Evolutionary conservation across 306 rosid genomes (phyloP).

Genomic region (Fagus crenata): DNA sequence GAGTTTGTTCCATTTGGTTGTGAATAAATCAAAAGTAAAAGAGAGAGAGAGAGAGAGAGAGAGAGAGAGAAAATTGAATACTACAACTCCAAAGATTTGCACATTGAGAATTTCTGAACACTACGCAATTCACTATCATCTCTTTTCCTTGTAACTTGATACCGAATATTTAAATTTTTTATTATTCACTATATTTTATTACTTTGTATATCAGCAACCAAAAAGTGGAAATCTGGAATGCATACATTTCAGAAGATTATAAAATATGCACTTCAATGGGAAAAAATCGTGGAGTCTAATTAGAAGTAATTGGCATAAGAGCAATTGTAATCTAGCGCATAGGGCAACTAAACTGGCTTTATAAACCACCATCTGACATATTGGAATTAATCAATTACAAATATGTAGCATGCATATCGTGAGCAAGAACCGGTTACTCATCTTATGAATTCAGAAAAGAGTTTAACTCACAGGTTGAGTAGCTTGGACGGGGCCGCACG

Average conservation of each 20-base stretch:
- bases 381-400: neutral
- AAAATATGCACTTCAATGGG: neutral
- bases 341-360: neutral
- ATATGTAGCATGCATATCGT: neutral
- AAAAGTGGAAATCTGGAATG: neutral
- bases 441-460: conserved; percentile 9
- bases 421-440: neutral
- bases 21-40: neutral
- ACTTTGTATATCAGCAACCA: neutral
- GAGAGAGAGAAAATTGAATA: neutral
- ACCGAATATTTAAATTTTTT: neutral
- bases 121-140: neutral
- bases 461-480: conserved; percentile 85
- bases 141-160: neutral
- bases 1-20: neutral
- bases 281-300: neutral
- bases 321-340: neutral
- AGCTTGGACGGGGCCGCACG: conserved; percentile 96
- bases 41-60: too few relatives aligned
- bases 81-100: neutral
- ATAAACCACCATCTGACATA: neutral
- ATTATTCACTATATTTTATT: neutral
- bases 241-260: neutral
- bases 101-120: neutral
- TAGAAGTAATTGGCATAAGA: neutral